Base-by-base conservation (phyloP, 768 basidiomycete species). In the Lentinula lateritia region DNA sequence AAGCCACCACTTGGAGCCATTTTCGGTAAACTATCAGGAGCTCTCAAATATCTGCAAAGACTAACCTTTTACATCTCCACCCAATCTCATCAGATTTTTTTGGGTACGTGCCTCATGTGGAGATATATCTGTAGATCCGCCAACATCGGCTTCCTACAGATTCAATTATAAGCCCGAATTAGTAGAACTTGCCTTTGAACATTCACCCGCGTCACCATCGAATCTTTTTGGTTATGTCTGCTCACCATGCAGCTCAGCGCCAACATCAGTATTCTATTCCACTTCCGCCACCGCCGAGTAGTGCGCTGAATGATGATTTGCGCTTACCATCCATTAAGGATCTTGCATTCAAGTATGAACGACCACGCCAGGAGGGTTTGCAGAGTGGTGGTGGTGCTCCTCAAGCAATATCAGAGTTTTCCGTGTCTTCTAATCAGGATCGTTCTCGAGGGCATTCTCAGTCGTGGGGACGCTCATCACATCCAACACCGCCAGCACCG, bases 311-410 rank as follows among this genome's bases (percentile, higher is more conserved):
- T 68, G 78, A 73, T 62, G 75, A 79, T 61, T 72, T 84, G 66
- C 85, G 86, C 42, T 80, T 89, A 5, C 89, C 89, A 0, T 88
- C 88, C 18, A 80, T 90, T 70, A 89, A 84, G 75, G 87, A 88
- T 69, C 79, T 91, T 69, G 86, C 88, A 70, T 89, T 90, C 64
- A 69, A 70, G 60, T 83, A 80, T 58, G 69, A 60, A n/a, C 67
- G 56, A 64, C 76, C 23, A 72, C 73, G 36, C 64, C 73, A 59
- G 18, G 68, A 69, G 1, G 70, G 70, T 45, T 68, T 71, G 34
- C 69, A 72, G 13, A 41, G 20, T n/a, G 13, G 28, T 20, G 23
- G 39, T 15, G 43, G 28, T 23, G 66, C 65, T n/a, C 56, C 67
- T 28, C 75, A 76, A 62, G 74, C 76, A 53, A 45, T 63, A 3